A percentile compares a stretch with the other conserved stretches of the same genome.
These are phyloP conservation scores for Neopestalotiopsis sp. DNA, from an alignment of 2,329 filamentous ascomycete genomes.

Conservation along the genomic window DNA sequence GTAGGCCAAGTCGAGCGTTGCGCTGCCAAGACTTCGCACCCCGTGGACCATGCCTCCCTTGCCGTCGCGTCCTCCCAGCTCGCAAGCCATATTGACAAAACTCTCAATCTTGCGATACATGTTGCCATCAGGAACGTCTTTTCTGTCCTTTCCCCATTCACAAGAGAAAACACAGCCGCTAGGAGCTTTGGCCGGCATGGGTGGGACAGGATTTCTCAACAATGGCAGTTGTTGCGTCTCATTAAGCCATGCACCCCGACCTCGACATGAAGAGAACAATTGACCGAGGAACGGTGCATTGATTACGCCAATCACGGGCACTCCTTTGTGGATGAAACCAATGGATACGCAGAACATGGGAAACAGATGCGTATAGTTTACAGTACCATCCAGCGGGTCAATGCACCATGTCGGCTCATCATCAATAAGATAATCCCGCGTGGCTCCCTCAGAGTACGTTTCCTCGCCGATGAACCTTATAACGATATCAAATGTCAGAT, in stretches of 20 bases:
- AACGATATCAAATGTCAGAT: background rate
- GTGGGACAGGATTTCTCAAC: constrained; percentile 64
- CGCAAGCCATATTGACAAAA: constrained; percentile 77
- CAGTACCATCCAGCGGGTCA: constrained; percentile 79
- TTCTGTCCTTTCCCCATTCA: constrained; percentile 81
- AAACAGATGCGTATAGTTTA: constrained; percentile 82
- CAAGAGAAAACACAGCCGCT: constrained; percentile 75
- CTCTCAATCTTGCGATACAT: constrained; percentile 75
- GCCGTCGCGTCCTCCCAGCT: constrained; percentile 65
- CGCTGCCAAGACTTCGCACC: constrained; percentile 73
- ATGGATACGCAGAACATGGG: constrained; percentile 85
- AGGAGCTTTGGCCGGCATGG: constrained; percentile 68
- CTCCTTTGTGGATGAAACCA: constrained; percentile 65
- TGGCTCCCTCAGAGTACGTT: constrained; percentile 71
- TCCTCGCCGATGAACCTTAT: constrained; percentile 78
- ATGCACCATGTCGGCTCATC: constrained; percentile 74
- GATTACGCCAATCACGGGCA: constrained; percentile 73
- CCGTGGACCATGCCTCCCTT: constrained; percentile 83
- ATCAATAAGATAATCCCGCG: constrained; percentile 71
- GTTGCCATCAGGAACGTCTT: constrained; percentile 70
- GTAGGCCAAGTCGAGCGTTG: constrained; percentile 77
- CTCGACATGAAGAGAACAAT: constrained; percentile 70
- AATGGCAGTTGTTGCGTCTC: constrained; percentile 68
- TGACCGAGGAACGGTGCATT: constrained; percentile 74
- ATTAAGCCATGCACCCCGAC: constrained; percentile 73